phyloP scores from a whole-genome alignment of 2,329 filamentous ascomycete genomes.

The Botrytis sinoallii region DNA sequence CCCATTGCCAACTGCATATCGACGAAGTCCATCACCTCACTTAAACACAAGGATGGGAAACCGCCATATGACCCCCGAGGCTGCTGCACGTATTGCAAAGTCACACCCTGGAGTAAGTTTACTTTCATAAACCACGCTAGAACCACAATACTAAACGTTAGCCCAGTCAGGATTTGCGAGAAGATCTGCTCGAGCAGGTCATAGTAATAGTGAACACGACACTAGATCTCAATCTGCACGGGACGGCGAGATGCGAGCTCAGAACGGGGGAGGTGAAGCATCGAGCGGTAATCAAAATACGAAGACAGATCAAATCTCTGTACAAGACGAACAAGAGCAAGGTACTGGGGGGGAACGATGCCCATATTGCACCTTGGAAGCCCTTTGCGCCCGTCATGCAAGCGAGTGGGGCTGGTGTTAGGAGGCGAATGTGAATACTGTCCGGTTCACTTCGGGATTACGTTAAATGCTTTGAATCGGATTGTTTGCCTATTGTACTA shows the following conservation, averaged over 20 bases:
- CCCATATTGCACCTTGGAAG: neutral
- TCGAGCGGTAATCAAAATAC: neutral
- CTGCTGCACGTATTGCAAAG: conserved; percentile 8
- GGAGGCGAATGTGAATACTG: neutral
- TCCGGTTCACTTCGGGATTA: neutral
- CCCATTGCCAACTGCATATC: neutral
- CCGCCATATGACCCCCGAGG: neutral
- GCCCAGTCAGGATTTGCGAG: conserved; percentile 14
- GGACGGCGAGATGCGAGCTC: neutral
- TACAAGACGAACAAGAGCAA: neutral
- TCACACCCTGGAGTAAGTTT: conserved; percentile 10
- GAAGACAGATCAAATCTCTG: neutral
- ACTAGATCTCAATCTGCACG: neutral
- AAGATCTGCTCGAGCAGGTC: conserved; percentile 1
- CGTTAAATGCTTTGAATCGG: neutral
- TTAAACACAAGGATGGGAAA: neutral
- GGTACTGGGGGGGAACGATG: neutral
- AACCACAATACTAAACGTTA: neutral
- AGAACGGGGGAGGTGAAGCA: neutral
- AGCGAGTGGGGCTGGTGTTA: neutral
- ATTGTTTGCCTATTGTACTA: neutral
- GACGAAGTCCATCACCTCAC: neutral
- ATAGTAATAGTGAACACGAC: conserved; percentile 2
- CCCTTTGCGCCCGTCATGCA: conserved; percentile 12
- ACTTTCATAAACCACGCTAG: neutral